Evolutionary conservation across 345 rosid genomes (phyloP).

Genomic region (Eucalyptus guilfoylei): DNA sequence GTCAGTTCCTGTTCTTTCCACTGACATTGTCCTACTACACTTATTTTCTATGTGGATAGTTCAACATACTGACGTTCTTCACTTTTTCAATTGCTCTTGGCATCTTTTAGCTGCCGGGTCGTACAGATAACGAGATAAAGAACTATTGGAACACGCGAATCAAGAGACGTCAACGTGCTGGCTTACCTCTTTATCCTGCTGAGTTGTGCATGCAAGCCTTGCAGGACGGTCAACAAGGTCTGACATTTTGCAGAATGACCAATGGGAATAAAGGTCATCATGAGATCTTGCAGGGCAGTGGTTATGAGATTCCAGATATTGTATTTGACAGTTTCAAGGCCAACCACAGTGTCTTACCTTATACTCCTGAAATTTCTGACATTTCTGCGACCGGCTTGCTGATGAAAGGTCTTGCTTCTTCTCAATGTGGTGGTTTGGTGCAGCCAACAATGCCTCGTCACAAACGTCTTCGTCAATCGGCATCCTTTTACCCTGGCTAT

Average conservation of each 20-base stretch:
- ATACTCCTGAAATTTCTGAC: constrained; percentile 54
- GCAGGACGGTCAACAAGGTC: constrained; percentile 45
- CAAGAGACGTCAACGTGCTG: constrained; percentile 91
- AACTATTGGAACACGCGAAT: constrained; percentile 98
- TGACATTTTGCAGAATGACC: constrained; percentile 11
- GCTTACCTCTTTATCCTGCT: constrained; percentile 93
- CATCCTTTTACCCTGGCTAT: constrained; percentile 27
- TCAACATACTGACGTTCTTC: background rate
- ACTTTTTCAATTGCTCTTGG: background rate
- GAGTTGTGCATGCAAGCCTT: constrained; percentile 49
- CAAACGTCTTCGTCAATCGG: constrained; percentile 55
- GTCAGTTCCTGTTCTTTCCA: background rate
- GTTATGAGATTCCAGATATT: constrained; percentile 51
- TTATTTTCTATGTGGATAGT: background rate
- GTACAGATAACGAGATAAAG: constrained; percentile 98
- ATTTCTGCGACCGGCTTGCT: constrained; percentile 43
- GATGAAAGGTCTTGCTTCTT: constrained; percentile 48
- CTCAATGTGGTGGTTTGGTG: constrained; percentile 44
- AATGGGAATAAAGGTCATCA: constrained; percentile 36
- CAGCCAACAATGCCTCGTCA: constrained; percentile 36
- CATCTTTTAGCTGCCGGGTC: constrained; percentile 73
- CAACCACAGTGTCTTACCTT: constrained; percentile 32
- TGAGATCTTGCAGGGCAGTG: constrained; percentile 40
- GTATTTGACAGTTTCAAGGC: constrained; percentile 58
- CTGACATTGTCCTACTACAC: background rate